Base-by-base conservation (phyloP, 2,329 filamentous ascomycete genomes). In the Alternaria arborescens region DNA sequence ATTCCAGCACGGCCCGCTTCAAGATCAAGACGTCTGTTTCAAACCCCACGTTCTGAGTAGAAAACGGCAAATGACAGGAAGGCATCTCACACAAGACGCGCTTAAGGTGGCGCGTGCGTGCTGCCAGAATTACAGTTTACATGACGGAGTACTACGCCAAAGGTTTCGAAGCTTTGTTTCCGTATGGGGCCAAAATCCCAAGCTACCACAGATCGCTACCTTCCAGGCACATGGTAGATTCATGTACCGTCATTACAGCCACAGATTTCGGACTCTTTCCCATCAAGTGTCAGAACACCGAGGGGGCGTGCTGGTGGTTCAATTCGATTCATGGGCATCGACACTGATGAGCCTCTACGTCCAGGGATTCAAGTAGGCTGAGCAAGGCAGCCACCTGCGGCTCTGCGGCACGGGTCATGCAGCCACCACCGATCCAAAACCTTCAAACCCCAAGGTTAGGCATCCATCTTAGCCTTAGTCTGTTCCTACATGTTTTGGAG, bases 361-460 rank as follows among this genome's bases (percentile, higher is more conserved):
- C 18, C 38, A 10, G 18, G 14, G 12, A 16, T 8, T 24, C 14
- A 6, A 3, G 40, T 32, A 43, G 51, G 26, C 40, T 53, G 51
- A 53, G 38, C 38, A 34, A 53, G 38, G 12, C 38, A 53, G 14
- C 51, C 16, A 52, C 36, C 55, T 57, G 40, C 47, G 38, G 22
- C 30, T 52, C 28, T 52, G 40, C 48, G 46, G 40, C 48, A 52
- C 55, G 20, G 42, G 3, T 52, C 32, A 43, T 52, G 41, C 47
- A 44, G 41, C 55, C 20, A 42, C 38, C 38, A 52, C 32, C 18
- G 6, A 44, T 53, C 5, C 55, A 52, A 48, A 52, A 55, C 53
- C 28, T 32, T 11, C 32, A 40, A 58, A 28, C 40, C 41, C 12
- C 40, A 36, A 5, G 30, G 47, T 24, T 46, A 20, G 5, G 40